These are phyloP conservation scores for Russula griseocarnosa DNA, from an alignment of 768 basidiomycete genomes.

Conservation along the genomic window DNA sequence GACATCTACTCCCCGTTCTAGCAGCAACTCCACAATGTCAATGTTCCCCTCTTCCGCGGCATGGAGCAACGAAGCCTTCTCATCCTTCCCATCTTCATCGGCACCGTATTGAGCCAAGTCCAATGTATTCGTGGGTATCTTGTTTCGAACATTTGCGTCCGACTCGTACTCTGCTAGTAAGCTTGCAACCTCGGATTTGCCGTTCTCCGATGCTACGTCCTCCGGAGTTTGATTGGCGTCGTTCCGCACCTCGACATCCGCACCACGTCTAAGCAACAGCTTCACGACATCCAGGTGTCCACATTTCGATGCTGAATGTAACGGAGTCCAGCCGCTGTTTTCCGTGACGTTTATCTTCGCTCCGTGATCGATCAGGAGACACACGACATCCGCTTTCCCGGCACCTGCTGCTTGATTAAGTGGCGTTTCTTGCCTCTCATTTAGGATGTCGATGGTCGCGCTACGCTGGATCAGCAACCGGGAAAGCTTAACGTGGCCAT, in stretches of 20 bases:
- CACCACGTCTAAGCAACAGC: background rate
- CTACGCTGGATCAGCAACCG: background rate
- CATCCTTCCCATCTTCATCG: background rate
- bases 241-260: background rate
- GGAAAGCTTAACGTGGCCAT: background rate
- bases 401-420: conserved; percentile 2
- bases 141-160: background rate
- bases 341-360: background rate
- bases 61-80: background rate
- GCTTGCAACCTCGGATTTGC: background rate
- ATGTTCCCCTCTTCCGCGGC: background rate
- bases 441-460: background rate
- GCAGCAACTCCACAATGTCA: background rate
- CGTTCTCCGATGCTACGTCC: background rate
- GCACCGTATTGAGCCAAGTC: background rate
- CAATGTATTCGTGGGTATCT: background rate
- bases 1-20: background rate
- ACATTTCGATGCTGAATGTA: background rate
- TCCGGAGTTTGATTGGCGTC: background rate
- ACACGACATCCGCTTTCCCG: background rate
- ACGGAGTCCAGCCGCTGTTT: background rate
- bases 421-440: background rate
- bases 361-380: conserved; percentile 7
- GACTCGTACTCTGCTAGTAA: background rate
- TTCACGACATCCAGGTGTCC: background rate